Conservation (phyloP, 2,329 filamentous ascomycete species). For the Verticillium klebahnii region DNA sequence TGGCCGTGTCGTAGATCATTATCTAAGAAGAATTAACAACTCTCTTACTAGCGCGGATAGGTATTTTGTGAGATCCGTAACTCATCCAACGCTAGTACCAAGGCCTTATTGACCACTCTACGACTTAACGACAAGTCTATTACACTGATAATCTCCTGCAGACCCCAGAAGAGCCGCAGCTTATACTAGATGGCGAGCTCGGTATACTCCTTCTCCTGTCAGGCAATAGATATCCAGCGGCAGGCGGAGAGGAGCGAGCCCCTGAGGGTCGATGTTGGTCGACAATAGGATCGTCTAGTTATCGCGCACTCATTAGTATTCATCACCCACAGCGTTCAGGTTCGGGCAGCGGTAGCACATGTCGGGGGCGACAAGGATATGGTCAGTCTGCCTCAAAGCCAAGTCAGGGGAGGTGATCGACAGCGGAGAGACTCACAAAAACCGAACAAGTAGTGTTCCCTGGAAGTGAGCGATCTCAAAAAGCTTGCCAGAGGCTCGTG, state of each 20-base stretch:
- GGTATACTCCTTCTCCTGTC: neutral
- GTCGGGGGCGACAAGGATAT: neutral
- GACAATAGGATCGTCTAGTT: neutral
- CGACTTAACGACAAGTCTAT: neutral
- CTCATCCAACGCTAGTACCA: neutral
- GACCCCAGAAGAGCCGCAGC: neutral
- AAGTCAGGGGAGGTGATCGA: neutral
- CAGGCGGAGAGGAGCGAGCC: neutral
- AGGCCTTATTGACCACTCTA: neutral
- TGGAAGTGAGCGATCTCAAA: neutral
- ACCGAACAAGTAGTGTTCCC: constrained; percentile 2
- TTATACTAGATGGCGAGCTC: neutral
- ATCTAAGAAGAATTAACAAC: neutral
- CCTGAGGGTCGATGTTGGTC: neutral
- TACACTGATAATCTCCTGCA: neutral
- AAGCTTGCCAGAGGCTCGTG: constrained; percentile 6
- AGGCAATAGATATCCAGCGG: neutral
- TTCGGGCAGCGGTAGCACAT: neutral
- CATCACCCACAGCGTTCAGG: neutral
- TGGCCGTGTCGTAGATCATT: neutral
- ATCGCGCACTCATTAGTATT: neutral
- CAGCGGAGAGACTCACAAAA: neutral
- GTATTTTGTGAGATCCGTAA: neutral
- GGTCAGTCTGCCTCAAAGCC: neutral
- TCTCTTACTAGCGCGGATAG: neutral